phyloP scores from a whole-genome alignment of 345 rosid genomes.

The Raphanus sativus region DNA sequence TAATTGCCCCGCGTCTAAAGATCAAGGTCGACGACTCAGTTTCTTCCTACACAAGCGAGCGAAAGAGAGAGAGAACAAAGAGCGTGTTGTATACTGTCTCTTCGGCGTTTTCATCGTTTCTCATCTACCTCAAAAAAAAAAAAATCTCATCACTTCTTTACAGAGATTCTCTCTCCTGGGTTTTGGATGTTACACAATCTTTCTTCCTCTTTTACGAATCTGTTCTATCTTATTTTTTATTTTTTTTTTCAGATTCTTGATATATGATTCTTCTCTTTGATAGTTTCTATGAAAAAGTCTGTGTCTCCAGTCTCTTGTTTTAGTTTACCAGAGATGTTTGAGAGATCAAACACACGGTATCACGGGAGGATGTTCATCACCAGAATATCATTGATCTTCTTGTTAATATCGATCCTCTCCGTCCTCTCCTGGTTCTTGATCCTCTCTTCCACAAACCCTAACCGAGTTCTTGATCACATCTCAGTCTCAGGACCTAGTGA shows the following conservation, averaged over 20 bases:
- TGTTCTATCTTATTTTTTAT: background rate
- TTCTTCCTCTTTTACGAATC: constrained; percentile 9
- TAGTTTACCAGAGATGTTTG: constrained; percentile 49
- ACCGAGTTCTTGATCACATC: constrained; percentile 42
- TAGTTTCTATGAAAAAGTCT: background rate
- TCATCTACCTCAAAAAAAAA: constrained; percentile 28
- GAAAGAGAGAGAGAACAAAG: constrained; percentile 10
- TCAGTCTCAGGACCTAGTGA: constrained; percentile 39
- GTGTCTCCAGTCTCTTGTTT: constrained; percentile 22
- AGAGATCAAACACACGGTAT: constrained; percentile 46
- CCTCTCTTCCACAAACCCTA: constrained; percentile 51
- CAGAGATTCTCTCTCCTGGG: constrained; percentile 12
- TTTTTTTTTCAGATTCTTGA: constrained; percentile 4
- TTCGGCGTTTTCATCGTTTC: constrained; percentile 39
- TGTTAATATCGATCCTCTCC: constrained; percentile 53
- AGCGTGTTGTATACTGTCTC: constrained; percentile 11
- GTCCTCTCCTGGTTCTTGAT: constrained; percentile 73
- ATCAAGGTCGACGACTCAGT: constrained; percentile 41
- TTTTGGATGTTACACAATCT: constrained; percentile 19
- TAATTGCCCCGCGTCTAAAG: constrained; percentile 42
- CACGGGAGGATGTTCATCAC: constrained; percentile 38
- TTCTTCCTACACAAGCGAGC: constrained; percentile 33
- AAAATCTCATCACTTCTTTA: background rate
- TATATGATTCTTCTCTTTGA: constrained; percentile 18
- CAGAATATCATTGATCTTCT: constrained; percentile 49